These are phyloP conservation scores for Cystoderma amianthinum DNA, from an alignment of 768 basidiomycete species.

Conservation along the genomic window DNA sequence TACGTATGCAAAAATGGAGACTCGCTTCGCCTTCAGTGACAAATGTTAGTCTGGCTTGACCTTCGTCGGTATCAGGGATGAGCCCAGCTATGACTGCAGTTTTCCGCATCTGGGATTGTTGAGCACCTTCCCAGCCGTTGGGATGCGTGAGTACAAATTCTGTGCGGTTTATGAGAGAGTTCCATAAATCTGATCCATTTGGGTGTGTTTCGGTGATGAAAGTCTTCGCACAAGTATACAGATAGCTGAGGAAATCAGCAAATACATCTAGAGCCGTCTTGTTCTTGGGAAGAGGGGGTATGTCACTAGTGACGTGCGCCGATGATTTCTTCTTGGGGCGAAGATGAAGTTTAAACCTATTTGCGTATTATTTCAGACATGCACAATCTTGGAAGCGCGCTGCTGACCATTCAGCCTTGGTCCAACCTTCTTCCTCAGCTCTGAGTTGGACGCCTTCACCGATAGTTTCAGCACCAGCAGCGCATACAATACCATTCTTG, in stretches of 20 bases:
- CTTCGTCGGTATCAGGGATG: conserved; percentile 28
- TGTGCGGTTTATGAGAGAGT: conserved; percentile 29
- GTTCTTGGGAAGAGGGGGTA: conserved; percentile 34
- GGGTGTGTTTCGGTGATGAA: conserved; percentile 43
- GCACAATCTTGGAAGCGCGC: neutral
- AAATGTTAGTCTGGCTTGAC: conserved; percentile 38
- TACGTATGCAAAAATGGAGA: conserved; percentile 48
- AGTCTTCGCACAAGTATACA: conserved; percentile 32
- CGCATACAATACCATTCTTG: conserved; percentile 23
- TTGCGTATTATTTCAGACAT: neutral
- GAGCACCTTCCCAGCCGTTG: conserved; percentile 58
- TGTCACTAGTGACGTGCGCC: conserved; percentile 10
- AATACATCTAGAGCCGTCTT: conserved; percentile 35
- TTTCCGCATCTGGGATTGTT: conserved; percentile 48
- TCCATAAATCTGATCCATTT: conserved; percentile 38
- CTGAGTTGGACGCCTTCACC: conserved; percentile 26
- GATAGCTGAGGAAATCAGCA: conserved; percentile 46
- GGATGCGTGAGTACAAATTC: conserved; percentile 55
- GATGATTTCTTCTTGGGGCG: conserved; percentile 17
- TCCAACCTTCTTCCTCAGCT: conserved; percentile 37
- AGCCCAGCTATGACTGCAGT: conserved; percentile 50
- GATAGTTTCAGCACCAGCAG: conserved; percentile 39
- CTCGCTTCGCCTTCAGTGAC: conserved; percentile 64
- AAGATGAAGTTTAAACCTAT: conserved; percentile 32
- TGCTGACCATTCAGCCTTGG: conserved; percentile 36